Base-by-base conservation (phyloP, 2,329 filamentous ascomycete species). In the Acrodontium crateriforme region DNA sequence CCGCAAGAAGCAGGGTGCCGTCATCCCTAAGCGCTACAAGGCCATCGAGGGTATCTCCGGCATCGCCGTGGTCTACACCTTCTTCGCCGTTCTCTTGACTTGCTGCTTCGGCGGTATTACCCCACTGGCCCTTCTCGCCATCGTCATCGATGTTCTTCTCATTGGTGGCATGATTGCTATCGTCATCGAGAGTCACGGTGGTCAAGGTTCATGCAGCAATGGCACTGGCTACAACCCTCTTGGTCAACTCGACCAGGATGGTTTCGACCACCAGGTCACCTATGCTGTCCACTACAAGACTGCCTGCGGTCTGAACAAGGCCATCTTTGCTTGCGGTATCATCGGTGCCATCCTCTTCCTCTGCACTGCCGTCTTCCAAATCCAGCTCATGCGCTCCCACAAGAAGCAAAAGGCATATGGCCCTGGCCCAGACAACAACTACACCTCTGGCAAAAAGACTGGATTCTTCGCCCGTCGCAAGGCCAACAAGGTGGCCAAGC, bases 151-250 rank as follows among this genome's bases (percentile, higher is more conserved):
- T 47, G 44, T 89, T 29, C 68, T 68, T 45, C 92, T 93, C 54
- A 59, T 72, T 28, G 81, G 69, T 21, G 72, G 65, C 33, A 89
- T 89, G 62, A 70, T 91, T 47, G 91, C 84, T 47, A 70, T 94
- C 34, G 82, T 84, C 1, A 62, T 76, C 26, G 65, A 81, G 37
- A 85, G 80, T 34, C 69, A 78, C 19, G 57, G 69, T 31, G 84
- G 84, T 19, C 70, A 71, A 1, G 55, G 65, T 35, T 67, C 58
- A 27, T 94, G 85, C 60, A n/a, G n/a, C n/a, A 63, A 57, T 9
- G 71, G 71, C 25, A 58, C 58, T 10, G 65, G 84, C 34, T 59
- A 65, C 25, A 87, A 74, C 10, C 73, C 72, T 5, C 70, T 87
- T 29, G 84, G 84, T 19, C 63, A 51, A 3, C 80, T 78, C 5